Conservation (phyloP, 768 basidiomycete species). For the Tephrocybe sp. region DNA sequence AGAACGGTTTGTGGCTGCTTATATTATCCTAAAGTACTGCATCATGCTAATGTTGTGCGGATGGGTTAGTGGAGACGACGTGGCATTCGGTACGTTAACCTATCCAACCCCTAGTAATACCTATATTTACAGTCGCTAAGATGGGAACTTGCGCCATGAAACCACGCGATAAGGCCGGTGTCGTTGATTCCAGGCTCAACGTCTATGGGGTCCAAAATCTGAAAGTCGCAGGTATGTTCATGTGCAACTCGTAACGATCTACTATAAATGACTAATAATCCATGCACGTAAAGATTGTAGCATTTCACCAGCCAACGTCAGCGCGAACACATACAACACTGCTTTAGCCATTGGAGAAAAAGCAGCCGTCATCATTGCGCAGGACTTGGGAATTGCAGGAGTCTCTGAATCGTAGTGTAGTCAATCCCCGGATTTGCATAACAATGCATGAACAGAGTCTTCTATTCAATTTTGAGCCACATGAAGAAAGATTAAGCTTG, state of each 20-base stretch:
- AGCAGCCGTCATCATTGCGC: constrained; percentile 54
- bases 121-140: constrained; percentile 26
- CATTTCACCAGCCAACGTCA: constrained; percentile 36
- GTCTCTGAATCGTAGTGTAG: constrained; percentile 12
- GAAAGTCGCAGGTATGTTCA: constrained; percentile 54
- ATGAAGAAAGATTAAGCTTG: too few relatives aligned
- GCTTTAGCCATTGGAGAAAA: constrained; percentile 56
- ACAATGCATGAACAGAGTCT: too few relatives aligned
- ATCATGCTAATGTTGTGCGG: background rate
- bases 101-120: background rate
- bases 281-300: constrained; percentile 27
- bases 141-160: constrained; percentile 71
- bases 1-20: constrained; percentile 22
- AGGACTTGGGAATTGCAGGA: constrained; percentile 38
- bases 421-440: too few relatives aligned
- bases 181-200: constrained; percentile 58
- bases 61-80: constrained; percentile 30
- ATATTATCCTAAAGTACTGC: background rate
- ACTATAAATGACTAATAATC: background rate
- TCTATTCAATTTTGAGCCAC: too few relatives aligned
- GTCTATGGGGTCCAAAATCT: constrained; percentile 58
- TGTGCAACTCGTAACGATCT: background rate
- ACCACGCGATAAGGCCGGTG: constrained; percentile 50
- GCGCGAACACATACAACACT: constrained; percentile 40
- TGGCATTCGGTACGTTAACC: constrained; percentile 40